Percentiles rank a stretch among this genome's conserved stretches.
Conservation (phyloP, 2,329 filamentous ascomycete species). For the Fusarium guadeloupense region DNA sequence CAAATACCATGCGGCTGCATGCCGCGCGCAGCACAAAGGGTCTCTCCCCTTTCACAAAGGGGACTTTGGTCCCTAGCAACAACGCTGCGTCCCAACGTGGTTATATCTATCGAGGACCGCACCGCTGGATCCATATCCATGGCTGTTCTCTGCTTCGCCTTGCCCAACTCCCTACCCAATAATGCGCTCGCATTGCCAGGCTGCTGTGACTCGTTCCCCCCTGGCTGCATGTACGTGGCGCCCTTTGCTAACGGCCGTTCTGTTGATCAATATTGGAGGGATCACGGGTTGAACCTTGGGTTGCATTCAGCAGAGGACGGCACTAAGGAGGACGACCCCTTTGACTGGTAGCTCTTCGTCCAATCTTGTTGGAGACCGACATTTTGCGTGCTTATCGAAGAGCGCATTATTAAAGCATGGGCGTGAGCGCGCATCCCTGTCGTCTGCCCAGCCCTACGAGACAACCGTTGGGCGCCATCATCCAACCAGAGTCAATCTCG, state of each 20-base stretch:
- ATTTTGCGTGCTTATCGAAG: constrained; percentile 29
- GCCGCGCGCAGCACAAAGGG: constrained; percentile 28
- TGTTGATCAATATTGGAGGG: constrained; percentile 23
- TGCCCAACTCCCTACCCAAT: constrained; percentile 26
- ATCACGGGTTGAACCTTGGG: constrained; percentile 20
- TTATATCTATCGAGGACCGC: constrained; percentile 37
- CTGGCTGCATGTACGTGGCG: constrained; percentile 33
- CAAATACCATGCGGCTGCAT: constrained; percentile 1
- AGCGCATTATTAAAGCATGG: constrained; percentile 1
- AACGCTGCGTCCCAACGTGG: constrained; percentile 25
- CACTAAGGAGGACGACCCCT: background rate
- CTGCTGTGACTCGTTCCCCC: constrained; percentile 22
- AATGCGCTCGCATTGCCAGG: constrained; percentile 27
- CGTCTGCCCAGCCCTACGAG: constrained; percentile 28
- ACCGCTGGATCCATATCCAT: constrained; percentile 23
- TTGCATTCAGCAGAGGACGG: constrained; percentile 16
- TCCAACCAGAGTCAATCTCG: constrained; percentile 15
- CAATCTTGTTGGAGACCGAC: constrained; percentile 25
- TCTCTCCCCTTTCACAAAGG: constrained; percentile 8
- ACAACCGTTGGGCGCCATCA: constrained; percentile 8
- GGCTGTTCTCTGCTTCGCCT: constrained; percentile 15
- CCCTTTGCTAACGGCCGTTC: constrained; percentile 3
- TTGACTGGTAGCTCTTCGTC: background rate
- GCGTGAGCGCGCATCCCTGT: background rate
- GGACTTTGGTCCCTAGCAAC: constrained; percentile 27